A percentile compares a stretch with the other conserved stretches of the same genome.
Evolutionary conservation across 1,284 basidiomycete genomes (phyloP).

Genomic region (Rhodotorula sp.): DNA sequence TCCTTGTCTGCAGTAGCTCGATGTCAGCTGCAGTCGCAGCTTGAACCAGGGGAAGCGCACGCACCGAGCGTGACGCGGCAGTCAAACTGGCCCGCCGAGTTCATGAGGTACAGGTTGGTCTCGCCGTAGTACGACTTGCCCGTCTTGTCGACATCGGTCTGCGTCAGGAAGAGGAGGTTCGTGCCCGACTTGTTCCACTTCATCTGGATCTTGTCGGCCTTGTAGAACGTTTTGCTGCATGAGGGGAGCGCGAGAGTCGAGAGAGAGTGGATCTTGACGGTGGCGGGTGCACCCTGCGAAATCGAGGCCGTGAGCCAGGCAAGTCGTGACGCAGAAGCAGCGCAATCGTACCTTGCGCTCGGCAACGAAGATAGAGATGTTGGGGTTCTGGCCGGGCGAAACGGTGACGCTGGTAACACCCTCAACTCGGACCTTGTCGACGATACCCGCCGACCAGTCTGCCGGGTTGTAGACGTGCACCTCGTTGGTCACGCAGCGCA

Average conservation of each 20-base stretch:
- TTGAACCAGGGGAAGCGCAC: slow-evolving; percentile 10
- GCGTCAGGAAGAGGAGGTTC: slow-evolving; percentile 74
- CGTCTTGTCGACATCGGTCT: slow-evolving; percentile 94
- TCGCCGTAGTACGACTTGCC: slow-evolving; percentile 99
- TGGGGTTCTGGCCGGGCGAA: slow-evolving; percentile 79
- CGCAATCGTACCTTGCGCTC: slow-evolving; percentile 74
- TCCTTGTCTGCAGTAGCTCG: slow-evolving; percentile 70
- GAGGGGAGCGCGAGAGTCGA: slow-evolving; percentile 63
- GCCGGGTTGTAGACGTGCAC: slow-evolving; percentile 83
- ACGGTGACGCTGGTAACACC: slow-evolving; percentile 72
- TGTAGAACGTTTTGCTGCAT: slow-evolving; percentile 86
- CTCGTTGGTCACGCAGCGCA: slow-evolving; percentile 79
- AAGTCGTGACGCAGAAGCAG: too few species aligned
- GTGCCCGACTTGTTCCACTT: slow-evolving; percentile 94
- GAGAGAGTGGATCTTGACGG: slow-evolving; percentile 79
- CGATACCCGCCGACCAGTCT: slow-evolving; percentile 73
- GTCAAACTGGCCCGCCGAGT: slow-evolving; percentile 93
- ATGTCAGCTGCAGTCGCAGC: not conserved
- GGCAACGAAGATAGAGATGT: slow-evolving; percentile 82
- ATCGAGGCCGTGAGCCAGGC: not conserved
- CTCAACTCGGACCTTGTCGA: slow-evolving; percentile 79
- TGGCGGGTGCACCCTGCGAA: slow-evolving; percentile 80
- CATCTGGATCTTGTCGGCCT: slow-evolving; percentile 88
- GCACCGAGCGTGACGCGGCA: slow-evolving; percentile 74
- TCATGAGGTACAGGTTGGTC: slow-evolving; percentile 90